Base-by-base conservation (phyloP, 441 rosid species). In the Gossypium laxum region DNA sequence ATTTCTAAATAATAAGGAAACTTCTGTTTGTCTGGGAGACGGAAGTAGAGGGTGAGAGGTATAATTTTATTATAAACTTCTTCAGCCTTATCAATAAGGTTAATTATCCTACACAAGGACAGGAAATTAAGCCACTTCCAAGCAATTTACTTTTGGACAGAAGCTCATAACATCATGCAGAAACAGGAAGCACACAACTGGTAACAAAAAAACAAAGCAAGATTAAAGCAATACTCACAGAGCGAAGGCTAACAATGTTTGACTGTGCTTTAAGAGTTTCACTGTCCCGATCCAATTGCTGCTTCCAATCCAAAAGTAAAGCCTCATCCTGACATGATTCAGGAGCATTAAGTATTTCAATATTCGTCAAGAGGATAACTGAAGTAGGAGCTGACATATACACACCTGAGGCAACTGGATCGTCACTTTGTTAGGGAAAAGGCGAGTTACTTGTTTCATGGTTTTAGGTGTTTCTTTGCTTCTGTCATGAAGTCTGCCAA, bases 331-430 rank as follows among this genome's bases (percentile, higher is more conserved):
- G 82, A 72, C 34, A 83, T 30, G 61, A 75, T 55, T 72, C 59
- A 70, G 43, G 81, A 62, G 75, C 72, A 72, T 77, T 62, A 52
- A 51, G 51, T 17, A 73, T 22, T 51, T 34, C 47, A 67, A 50
- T n/a, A 58, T 41, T 8, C 4, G 0, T 52, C 19, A 52, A 22
- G 11, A 57, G 55, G 45, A 63, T 3, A 61, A 24, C n/a, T 21
- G 18, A 17, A 38, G 43, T 41, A 69, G 11, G 52, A 60, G 61
- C 2, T 0, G 26, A 76, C 28, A 19, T 2, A 45, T 41, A 38
- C 26, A 54, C 50, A 94, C 99, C 98, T 92, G 98, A 83, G 99
- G 99, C 65, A 90, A 76, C 81, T 95, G 99, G 80, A 95, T 85
- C 19, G 87, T 76, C 72, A 95, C 89, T 91, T 92, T 95, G 84